These are phyloP conservation scores for Colletotrichum lupini DNA, from an alignment of 2,329 filamentous ascomycete species.

Conservation along the genomic window DNA sequence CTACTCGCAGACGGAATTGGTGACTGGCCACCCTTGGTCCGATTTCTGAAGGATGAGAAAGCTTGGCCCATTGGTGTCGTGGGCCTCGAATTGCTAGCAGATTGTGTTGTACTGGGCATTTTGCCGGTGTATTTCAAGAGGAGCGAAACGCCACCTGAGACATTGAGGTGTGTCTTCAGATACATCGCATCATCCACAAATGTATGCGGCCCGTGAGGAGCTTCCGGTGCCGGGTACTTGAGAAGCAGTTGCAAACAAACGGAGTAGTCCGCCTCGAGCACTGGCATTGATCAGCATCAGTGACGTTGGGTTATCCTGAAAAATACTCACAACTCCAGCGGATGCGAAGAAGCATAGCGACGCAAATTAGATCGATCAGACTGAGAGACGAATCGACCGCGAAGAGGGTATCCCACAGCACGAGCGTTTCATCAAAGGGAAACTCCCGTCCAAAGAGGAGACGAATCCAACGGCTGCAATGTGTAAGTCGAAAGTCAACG, in stretches of 20 bases:
- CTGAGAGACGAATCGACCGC: slow-evolving; percentile 84
- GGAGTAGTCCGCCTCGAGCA: slow-evolving; percentile 90
- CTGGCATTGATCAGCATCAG: slow-evolving; percentile 51
- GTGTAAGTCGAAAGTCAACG: slow-evolving; percentile 11
- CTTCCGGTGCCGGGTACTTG: slow-evolving; percentile 78
- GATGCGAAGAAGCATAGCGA: slow-evolving; percentile 92
- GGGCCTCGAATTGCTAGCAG: slow-evolving; percentile 30
- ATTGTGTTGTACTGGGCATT: slow-evolving; percentile 50
- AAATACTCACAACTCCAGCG: slow-evolving; percentile 82
- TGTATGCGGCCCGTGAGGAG: slow-evolving; percentile 75
- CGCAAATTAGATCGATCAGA: slow-evolving; percentile 89
- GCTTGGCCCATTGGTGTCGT: slow-evolving; percentile 37
- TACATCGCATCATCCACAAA: slow-evolving; percentile 90
- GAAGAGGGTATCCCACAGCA: slow-evolving; percentile 92
- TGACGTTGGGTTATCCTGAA: neutral
- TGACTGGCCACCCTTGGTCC: slow-evolving; percentile 54
- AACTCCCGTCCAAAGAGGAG: slow-evolving; percentile 95
- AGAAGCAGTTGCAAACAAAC: slow-evolving; percentile 83
- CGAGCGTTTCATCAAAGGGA: slow-evolving; percentile 83
- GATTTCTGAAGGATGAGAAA: slow-evolving; percentile 50
- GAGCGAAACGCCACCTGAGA: slow-evolving; percentile 71
- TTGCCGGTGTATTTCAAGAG: slow-evolving; percentile 78
- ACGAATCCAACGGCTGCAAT: slow-evolving; percentile 85
- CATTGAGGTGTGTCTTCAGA: slow-evolving; percentile 72
- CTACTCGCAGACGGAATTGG: slow-evolving; percentile 59